Evolutionary conservation across 306 rosid species (phyloP).

Genomic region (Vicia sativa): DNA sequence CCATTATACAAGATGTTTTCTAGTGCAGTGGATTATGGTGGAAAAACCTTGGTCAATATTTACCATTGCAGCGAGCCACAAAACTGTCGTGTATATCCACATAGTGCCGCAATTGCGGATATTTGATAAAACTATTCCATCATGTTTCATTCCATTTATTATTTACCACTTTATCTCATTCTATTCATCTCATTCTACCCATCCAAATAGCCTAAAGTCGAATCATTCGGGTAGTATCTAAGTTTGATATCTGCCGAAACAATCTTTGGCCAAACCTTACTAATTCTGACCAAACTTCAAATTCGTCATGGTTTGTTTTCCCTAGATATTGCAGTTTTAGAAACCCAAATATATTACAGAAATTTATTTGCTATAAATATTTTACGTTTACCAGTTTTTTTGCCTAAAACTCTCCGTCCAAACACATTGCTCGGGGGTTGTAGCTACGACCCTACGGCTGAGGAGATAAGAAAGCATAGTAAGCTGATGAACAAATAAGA

Average conservation of each 20-base stretch:
- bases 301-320: neutral
- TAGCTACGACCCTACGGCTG: conserved; percentile 4
- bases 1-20: too few relatives aligned
- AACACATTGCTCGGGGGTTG: neutral
- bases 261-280: neutral
- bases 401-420: neutral
- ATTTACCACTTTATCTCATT: too few relatives aligned
- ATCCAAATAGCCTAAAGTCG: too few relatives aligned
- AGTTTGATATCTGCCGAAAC: neutral
- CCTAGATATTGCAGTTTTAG: neutral
- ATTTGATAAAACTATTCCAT: too few relatives aligned
- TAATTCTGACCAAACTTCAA: neutral
- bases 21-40: too few relatives aligned
- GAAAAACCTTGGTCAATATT: too few relatives aligned
- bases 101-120: too few relatives aligned
- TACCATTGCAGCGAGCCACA: too few relatives aligned
- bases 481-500: conserved; percentile 1
- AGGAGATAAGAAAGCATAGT: conserved; percentile 7
- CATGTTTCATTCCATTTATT: too few relatives aligned
- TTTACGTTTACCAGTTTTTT: neutral
- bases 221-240: neutral
- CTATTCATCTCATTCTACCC: too few relatives aligned
- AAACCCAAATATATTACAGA: neutral
- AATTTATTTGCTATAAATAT: neutral
- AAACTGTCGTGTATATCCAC: too few relatives aligned